Conservation (phyloP, 805 yeast species). For the Brettanomyces sp. region DNA sequence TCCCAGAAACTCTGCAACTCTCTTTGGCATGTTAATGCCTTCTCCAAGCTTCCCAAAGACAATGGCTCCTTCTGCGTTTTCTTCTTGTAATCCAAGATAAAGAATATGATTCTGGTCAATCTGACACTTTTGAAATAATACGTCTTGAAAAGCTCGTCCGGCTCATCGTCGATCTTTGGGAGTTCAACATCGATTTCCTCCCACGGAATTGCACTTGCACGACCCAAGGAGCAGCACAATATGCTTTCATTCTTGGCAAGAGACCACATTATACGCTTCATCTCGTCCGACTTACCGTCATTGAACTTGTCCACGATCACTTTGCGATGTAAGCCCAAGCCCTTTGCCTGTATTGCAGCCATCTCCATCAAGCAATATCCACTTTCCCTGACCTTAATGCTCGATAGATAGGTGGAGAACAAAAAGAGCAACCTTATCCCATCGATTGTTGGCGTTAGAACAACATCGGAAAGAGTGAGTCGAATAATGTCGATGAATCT, state of each 20-base stretch:
- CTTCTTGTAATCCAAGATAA: slow-evolving; percentile 31
- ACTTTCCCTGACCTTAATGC: slow-evolving; percentile 37
- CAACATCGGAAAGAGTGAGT: slow-evolving; percentile 32
- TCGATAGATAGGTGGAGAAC: slow-evolving; percentile 34
- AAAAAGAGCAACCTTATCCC: slow-evolving; percentile 35
- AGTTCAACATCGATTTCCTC: slow-evolving; percentile 35
- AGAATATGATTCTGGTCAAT: slow-evolving; percentile 29
- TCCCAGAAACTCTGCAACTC: slow-evolving; percentile 27
- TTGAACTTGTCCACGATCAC: slow-evolving; percentile 27
- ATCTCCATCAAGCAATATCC: slow-evolving; percentile 38
- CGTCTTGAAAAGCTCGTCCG: slow-evolving; percentile 22
- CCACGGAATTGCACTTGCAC: slow-evolving; percentile 35
- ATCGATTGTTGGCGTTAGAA: slow-evolving; percentile 33
- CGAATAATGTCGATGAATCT: slow-evolving; percentile 33
- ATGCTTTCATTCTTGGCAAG: slow-evolving; percentile 32
- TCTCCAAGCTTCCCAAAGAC: slow-evolving; percentile 30
- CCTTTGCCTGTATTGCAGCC: slow-evolving; percentile 37
- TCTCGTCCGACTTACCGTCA: slow-evolving; percentile 28
- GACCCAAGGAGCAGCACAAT: slow-evolving; percentile 35
- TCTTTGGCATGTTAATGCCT: slow-evolving; percentile 28
- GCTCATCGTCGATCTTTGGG: slow-evolving; percentile 23
- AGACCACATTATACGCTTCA: slow-evolving; percentile 36
- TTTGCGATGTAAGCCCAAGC: slow-evolving; percentile 39
- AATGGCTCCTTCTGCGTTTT: slow-evolving; percentile 29
- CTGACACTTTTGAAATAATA: slow-evolving; percentile 27